Conservation (phyloP, 768 basidiomycete genomes). For the Hemileccinum rubropunctum region DNA sequence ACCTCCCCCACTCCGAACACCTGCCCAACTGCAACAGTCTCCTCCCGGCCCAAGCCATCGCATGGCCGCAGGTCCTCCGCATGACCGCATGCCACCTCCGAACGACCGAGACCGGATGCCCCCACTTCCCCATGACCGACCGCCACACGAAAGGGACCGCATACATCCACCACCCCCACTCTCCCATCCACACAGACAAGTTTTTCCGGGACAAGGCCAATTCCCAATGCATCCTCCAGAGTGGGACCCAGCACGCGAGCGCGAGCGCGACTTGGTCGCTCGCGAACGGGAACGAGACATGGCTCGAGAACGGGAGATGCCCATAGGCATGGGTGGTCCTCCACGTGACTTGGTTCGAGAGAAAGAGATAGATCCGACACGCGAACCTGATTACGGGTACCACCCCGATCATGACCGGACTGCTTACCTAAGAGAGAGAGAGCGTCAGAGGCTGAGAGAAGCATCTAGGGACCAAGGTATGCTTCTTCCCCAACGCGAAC, state of each 20-base stretch:
- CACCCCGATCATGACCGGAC: slow-evolving; percentile 22
- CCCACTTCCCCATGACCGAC: slow-evolving; percentile 23
- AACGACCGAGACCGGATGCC: slow-evolving; percentile 27
- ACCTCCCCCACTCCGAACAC: slow-evolving; percentile 12
- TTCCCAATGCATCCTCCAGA: slow-evolving; percentile 30
- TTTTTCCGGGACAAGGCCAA: slow-evolving; percentile 31
- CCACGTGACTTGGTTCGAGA: slow-evolving; percentile 24
- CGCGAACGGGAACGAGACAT: slow-evolving; percentile 27
- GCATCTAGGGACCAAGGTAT: slow-evolving; percentile 15
- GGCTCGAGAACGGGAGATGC: slow-evolving; percentile 22
- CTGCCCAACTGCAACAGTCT: slow-evolving; percentile 20
- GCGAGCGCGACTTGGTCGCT: slow-evolving; percentile 17
- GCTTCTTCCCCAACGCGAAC: slow-evolving; percentile 24
- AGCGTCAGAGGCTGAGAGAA: slow-evolving; percentile 21
- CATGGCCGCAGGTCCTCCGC: slow-evolving; percentile 17
- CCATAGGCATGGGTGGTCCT: slow-evolving; percentile 13
- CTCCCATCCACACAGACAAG: slow-evolving; percentile 19
- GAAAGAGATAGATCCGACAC: slow-evolving; percentile 23
- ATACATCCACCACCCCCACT: slow-evolving; percentile 27
- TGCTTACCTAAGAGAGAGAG: slow-evolving; percentile 24
- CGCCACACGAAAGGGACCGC: slow-evolving; percentile 22
- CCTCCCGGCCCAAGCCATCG: slow-evolving; percentile 25
- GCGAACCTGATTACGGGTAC: slow-evolving; percentile 24
- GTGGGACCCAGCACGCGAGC: slow-evolving; percentile 26
- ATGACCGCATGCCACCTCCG: slow-evolving; percentile 23